A percentile compares a stretch with the other conserved stretches of the same genome.
Conservation (phyloP, 441 rosid genomes). For the Geranium incanum region DNA sequence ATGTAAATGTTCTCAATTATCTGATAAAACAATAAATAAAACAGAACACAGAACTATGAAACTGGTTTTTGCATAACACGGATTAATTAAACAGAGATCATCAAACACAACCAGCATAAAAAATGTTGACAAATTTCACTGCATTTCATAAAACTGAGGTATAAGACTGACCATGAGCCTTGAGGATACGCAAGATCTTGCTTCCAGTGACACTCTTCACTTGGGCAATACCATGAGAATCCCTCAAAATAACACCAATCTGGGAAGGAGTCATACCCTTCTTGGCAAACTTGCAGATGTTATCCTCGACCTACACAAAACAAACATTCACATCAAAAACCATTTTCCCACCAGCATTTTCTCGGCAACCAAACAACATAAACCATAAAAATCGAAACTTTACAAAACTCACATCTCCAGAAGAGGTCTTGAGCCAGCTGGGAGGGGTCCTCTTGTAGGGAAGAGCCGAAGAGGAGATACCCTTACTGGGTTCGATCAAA, state of each 20-base stretch:
- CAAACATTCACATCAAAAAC: too few species aligned
- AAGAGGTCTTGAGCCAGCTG: slow-evolving; percentile 52
- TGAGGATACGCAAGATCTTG: slow-evolving; percentile 58
- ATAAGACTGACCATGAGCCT: slow-evolving; percentile 43
- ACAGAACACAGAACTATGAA: too few species aligned
- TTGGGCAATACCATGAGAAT: slow-evolving; percentile 63
- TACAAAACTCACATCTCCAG: slow-evolving; percentile 41
- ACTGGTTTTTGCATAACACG: too few species aligned
- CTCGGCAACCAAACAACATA: neutral
- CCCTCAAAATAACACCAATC: slow-evolving; percentile 65
- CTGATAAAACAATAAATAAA: too few species aligned
- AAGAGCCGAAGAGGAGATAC: slow-evolving; percentile 58
- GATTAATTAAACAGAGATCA: too few species aligned
- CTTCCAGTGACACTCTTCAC: slow-evolving; percentile 58
- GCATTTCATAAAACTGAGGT: too few species aligned
- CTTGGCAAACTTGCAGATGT: slow-evolving; percentile 59
- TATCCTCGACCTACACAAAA: slow-evolving; percentile 43
- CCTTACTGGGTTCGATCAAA: slow-evolving; percentile 35
- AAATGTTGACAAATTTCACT: too few species aligned
- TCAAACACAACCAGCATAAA: too few species aligned
- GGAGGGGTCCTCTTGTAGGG: slow-evolving; percentile 63
- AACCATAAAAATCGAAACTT: neutral
- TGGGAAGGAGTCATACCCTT: slow-evolving; percentile 63
- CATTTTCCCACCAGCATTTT: neutral
- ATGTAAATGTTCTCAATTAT: too few species aligned